Percentiles rank a stretch among this genome's conserved stretches.
phyloP scores from a whole-genome alignment of 129 eudicot species.

The Apium graveolens region DNA sequence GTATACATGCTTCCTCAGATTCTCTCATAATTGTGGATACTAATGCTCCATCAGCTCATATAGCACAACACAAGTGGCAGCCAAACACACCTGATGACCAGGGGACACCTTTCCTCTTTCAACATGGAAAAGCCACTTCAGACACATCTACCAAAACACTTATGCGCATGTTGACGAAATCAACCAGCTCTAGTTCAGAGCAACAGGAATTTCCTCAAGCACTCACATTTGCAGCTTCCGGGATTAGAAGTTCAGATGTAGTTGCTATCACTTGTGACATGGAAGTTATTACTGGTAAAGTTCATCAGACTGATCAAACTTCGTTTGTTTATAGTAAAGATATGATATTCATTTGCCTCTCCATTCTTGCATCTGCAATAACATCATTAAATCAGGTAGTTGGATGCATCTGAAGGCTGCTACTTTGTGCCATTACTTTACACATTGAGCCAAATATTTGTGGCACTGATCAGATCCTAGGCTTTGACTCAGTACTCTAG shows the following conservation, averaged over 20 bases:
- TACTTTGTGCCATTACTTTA: not conserved
- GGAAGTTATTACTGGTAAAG: conserved; percentile 85
- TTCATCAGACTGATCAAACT: conserved; percentile 1
- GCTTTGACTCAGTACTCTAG: not conserved
- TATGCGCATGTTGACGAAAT: conserved; percentile 87
- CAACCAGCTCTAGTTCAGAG: conserved; percentile 46
- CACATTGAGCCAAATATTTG: conserved; percentile 1
- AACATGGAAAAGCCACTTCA: conserved; percentile 63
- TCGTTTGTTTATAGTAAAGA: not conserved
- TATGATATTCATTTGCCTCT: not conserved
- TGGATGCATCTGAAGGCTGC: not conserved
- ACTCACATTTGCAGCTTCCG: conserved; percentile 67
- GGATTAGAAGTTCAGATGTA: conserved; percentile 59
- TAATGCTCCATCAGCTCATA: conserved; percentile 79
- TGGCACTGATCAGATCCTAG: not conserved
- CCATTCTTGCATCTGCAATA: not conserved
- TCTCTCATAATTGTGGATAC: conserved; percentile 72
- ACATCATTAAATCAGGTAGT: not conserved
- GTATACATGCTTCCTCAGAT: conserved; percentile 79
- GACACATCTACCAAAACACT: conserved; percentile 69
- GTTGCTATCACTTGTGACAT: conserved; percentile 70
- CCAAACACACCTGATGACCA: conserved; percentile 99
- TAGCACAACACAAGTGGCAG: conserved; percentile 97
- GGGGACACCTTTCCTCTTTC: conserved; percentile 82
- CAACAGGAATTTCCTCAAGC: conserved; percentile 86